A percentile compares a stretch with the other conserved stretches of the same genome.
These are phyloP conservation scores for Pedinophyceae sp. DNA, from an alignment of 139 green algal species.

Conservation along the genomic window DNA sequence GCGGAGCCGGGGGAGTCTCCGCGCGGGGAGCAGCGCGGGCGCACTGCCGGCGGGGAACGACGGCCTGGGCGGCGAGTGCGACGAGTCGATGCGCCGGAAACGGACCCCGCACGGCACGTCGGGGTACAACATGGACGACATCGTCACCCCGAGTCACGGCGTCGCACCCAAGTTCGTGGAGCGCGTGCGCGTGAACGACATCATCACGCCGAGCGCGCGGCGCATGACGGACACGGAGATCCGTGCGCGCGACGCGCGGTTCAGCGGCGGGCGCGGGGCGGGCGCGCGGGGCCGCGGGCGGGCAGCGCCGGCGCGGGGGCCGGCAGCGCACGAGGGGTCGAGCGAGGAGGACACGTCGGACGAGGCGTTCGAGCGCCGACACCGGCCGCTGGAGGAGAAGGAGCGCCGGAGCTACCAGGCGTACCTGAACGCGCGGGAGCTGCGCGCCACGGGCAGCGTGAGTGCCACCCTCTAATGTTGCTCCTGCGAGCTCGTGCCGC, in stretches of 20 bases:
- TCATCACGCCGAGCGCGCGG: conserved; percentile 6
- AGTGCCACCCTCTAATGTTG: too few species aligned
- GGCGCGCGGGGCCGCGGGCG: background rate
- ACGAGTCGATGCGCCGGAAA: too few species aligned
- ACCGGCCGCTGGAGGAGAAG: conserved; percentile 6
- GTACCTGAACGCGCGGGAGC: too few species aligned
- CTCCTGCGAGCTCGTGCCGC: too few species aligned
- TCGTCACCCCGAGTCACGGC: conserved; percentile 9
- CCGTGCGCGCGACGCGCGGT: background rate
- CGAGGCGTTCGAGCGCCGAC: conserved; percentile 7
- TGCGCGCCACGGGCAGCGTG: too few species aligned
- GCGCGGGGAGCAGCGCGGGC: too few species aligned
- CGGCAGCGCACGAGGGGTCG: background rate
- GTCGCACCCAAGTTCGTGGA: conserved; percentile 29
- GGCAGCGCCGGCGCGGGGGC: background rate
- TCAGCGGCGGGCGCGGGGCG: background rate
- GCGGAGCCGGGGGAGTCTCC: background rate
- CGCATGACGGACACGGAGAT: conserved; percentile 1
- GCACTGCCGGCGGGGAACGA: too few species aligned
- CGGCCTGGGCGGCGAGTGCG: too few species aligned
- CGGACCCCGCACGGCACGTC: background rate
- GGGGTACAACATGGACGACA: conserved; percentile 11
- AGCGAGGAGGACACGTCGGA: conserved; percentile 10
- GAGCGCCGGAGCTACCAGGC: conserved; percentile 4
- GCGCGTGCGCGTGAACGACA: conserved; percentile 10